These are phyloP conservation scores for Moniliella sp. DNA, from an alignment of 1,284 basidiomycete genomes.

Conservation along the genomic window DNA sequence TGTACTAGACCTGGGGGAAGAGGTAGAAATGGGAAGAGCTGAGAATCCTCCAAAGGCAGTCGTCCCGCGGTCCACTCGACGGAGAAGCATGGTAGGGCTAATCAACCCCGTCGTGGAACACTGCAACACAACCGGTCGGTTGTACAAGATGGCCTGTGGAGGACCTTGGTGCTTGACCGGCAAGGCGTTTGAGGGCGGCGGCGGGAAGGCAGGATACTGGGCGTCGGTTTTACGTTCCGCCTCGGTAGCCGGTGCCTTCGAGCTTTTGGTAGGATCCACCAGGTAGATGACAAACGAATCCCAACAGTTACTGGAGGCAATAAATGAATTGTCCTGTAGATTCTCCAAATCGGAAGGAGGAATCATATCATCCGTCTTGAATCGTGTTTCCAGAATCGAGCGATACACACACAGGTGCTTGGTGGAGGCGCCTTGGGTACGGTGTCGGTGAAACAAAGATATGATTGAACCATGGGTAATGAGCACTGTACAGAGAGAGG, in stretches of 20 bases:
- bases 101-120: constrained; percentile 79
- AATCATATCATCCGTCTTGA: too few relatives aligned
- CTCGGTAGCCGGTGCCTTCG: too few relatives aligned
- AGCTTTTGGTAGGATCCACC: constrained; percentile 56
- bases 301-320: too few relatives aligned
- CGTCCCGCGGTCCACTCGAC: constrained; percentile 73
- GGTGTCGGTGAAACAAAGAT: constrained; percentile 75
- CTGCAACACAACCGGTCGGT: constrained; percentile 80
- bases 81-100: constrained; percentile 73
- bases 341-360: too few relatives aligned
- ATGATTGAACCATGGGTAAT: constrained; percentile 87
- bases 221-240: too few relatives aligned
- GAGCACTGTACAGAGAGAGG: constrained; percentile 41
- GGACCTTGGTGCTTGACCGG: constrained; percentile 38
- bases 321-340: too few relatives aligned
- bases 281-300: constrained; percentile 75
- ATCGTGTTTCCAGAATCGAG: too few relatives aligned
- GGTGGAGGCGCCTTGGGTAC: constrained; percentile 49
- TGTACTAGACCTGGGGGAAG: too few relatives aligned
- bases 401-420: constrained; percentile 82
- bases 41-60: constrained; percentile 63
- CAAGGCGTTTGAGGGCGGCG: constrained; percentile 69
- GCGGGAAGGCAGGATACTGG: constrained; percentile 49
- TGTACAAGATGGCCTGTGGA: constrained; percentile 52
- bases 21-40: too few relatives aligned